These are phyloP conservation scores for Mycena leptocephala DNA, from an alignment of 768 basidiomycete genomes.

Conservation along the genomic window DNA sequence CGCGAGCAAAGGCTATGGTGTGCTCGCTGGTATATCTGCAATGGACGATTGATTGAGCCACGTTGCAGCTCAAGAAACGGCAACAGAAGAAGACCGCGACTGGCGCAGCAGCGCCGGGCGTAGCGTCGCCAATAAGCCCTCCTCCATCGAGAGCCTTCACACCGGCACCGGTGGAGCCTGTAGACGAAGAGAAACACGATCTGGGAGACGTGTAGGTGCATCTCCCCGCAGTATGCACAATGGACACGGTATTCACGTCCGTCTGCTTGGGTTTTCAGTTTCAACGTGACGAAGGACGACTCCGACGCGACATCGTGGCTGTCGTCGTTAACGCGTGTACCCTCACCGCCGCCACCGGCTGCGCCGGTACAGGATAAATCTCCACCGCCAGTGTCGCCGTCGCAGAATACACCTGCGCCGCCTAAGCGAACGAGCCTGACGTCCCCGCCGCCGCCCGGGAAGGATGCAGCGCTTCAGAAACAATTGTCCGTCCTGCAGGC, in stretches of 20 bases:
- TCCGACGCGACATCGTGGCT: conserved; percentile 64
- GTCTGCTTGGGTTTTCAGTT: conserved; percentile 4
- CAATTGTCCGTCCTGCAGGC: conserved; percentile 39
- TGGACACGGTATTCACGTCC: conserved; percentile 11
- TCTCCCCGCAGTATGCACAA: conserved; percentile 34
- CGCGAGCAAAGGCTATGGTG: conserved; percentile 89
- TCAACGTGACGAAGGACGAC: conserved; percentile 62
- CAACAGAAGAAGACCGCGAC: conserved; percentile 80
- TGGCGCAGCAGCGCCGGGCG: conserved; percentile 49
- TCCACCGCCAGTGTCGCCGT: conserved; percentile 40
- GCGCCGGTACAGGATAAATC: conserved; percentile 33
- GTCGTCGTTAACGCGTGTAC: conserved; percentile 67
- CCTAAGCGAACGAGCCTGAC: conserved; percentile 28
- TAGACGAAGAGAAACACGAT: conserved; percentile 66
- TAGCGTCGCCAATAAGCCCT: conserved; percentile 60
- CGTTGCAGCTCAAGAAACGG: conserved; percentile 82
- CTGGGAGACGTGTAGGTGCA: conserved; percentile 78
- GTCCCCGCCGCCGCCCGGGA: conserved; percentile 34
- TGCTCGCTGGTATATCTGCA: conserved; percentile 38
- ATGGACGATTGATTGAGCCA: conserved; percentile 19
- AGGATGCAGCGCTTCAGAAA: conserved; percentile 29
- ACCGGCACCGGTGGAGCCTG: conserved; percentile 63
- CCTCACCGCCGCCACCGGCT: conserved; percentile 43
- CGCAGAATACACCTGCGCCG: conserved; percentile 32
- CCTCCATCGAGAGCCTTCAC: conserved; percentile 68